phyloP scores from a whole-genome alignment of 805 yeast genomes.

The Scheffersomyces amazonensis region DNA sequence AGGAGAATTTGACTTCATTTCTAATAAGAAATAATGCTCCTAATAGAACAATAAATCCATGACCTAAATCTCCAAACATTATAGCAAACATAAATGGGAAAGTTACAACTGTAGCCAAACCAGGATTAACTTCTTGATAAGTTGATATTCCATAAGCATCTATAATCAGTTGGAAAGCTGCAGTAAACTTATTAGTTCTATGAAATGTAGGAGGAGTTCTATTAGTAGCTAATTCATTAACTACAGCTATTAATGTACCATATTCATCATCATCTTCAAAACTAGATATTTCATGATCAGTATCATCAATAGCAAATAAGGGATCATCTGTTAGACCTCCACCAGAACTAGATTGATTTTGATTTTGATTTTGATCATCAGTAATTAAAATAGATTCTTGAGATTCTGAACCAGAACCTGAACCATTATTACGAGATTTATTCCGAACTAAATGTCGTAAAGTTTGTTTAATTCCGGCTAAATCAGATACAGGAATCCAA shows the following conservation, averaged over 20 bases:
- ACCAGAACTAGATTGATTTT: too few species aligned
- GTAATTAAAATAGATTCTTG: conserved; percentile 13
- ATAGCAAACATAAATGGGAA: conserved; percentile 83
- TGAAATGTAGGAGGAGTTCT: conserved; percentile 73
- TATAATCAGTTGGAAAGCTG: conserved; percentile 65
- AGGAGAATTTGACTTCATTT: conserved; percentile 51
- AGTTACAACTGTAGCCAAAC: conserved; percentile 69
- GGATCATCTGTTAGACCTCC: conserved; percentile 12
- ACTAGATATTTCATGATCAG: conserved; percentile 11
- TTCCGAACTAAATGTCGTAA: conserved; percentile 45
- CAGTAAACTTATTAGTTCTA: conserved; percentile 65
- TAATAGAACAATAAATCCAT: conserved; percentile 60
- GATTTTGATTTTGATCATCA: too few species aligned
- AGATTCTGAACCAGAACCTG: conserved; percentile 6
- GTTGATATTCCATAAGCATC: conserved; percentile 81
- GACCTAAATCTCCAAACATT: conserved; percentile 83
- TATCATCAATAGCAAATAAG: conserved; percentile 22
- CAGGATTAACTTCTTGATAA: conserved; percentile 73
- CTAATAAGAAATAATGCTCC: conserved; percentile 54
- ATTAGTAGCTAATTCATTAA: conserved; percentile 61
- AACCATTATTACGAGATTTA: conserved; percentile 13
- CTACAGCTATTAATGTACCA: conserved; percentile 34
- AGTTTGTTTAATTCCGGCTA: conserved; percentile 28
- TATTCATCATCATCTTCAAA: conserved; percentile 15
- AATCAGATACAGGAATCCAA: conserved; percentile 64